phyloP scores from a whole-genome alignment of 1,139 yeast species.

The Protomyces gravidus region DNA sequence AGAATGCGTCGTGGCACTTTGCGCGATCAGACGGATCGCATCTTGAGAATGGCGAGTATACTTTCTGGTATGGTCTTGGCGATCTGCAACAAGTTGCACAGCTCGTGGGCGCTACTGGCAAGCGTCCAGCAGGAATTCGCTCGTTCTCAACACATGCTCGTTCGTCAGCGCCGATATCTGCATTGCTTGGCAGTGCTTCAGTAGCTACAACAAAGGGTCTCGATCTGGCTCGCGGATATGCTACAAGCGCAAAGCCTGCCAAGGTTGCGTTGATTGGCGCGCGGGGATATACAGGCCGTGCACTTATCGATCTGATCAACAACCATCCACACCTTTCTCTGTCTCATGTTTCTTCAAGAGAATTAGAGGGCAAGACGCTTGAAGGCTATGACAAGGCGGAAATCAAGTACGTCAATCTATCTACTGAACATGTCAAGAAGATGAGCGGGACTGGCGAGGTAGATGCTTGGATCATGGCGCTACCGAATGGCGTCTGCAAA shows the following conservation, averaged over 20 bases:
- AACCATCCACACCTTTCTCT: constrained; percentile 81
- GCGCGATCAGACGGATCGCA: constrained; percentile 91
- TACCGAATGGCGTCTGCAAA: constrained; percentile 96
- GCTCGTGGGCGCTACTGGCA: constrained; percentile 20
- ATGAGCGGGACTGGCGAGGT: constrained; percentile 73
- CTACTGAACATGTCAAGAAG: constrained; percentile 74
- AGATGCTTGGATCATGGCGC: constrained; percentile 98
- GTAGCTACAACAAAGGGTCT: constrained; percentile 13
- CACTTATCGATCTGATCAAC: constrained; percentile 78
- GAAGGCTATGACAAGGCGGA: constrained; percentile 80
- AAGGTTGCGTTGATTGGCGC: constrained; percentile 95
- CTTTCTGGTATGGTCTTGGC: constrained; percentile 87
- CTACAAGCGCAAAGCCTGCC: constrained; percentile 24
- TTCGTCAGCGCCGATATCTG: background rate
- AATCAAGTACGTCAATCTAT: constrained; percentile 76
- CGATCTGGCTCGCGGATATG: constrained; percentile 22
- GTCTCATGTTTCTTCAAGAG: constrained; percentile 93
- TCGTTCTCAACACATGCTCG: constrained; percentile 17
- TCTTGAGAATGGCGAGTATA: constrained; percentile 77
- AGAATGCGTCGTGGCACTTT: constrained; percentile 88
- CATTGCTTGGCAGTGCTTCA: constrained; percentile 1
- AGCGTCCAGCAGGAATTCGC: constrained; percentile 8
- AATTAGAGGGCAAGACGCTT: constrained; percentile 78
- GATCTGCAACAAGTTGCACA: constrained; percentile 32
- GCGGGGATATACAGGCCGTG: constrained; percentile 95